A percentile compares a stretch with the other conserved stretches of the same genome.
Conservation (phyloP, 306 rosid genomes). For the Malus orientalis region DNA sequence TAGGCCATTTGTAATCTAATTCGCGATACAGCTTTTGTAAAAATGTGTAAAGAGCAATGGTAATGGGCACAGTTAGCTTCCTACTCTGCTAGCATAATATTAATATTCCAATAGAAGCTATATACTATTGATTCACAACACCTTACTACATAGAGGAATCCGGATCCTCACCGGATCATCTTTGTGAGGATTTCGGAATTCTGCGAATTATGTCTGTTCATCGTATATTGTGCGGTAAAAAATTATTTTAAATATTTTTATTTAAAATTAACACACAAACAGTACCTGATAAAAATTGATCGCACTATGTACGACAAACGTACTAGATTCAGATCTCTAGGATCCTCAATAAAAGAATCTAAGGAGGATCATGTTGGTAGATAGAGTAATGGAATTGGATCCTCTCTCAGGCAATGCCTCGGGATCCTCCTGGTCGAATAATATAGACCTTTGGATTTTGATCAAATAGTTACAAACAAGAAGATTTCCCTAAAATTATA, state of each 20-base stretch:
- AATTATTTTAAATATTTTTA: no score
- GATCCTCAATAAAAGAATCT: no score
- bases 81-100: background rate
- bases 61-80: background rate
- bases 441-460: no score
- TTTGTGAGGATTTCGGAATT: no score
- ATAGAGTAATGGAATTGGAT: no score
- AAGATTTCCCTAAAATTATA: no score
- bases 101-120: background rate
- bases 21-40: background rate
- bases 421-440: no score
- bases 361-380: fast-evolving
- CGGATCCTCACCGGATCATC: fast-evolving
- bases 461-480: no score
- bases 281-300: no score
- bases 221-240: fast-evolving
- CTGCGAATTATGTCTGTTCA: fast-evolving
- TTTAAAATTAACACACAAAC: no score
- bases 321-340: fast-evolving
- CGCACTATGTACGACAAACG: fast-evolving
- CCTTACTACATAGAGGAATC: no score
- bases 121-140: background rate
- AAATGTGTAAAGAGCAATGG: background rate
- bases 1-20: background rate
- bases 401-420: no score